Evolutionary conservation across 805 yeast species (phyloP), one percentile per base, ranked within the genome.

Genomic region (Starmerella apicola): DNA sequence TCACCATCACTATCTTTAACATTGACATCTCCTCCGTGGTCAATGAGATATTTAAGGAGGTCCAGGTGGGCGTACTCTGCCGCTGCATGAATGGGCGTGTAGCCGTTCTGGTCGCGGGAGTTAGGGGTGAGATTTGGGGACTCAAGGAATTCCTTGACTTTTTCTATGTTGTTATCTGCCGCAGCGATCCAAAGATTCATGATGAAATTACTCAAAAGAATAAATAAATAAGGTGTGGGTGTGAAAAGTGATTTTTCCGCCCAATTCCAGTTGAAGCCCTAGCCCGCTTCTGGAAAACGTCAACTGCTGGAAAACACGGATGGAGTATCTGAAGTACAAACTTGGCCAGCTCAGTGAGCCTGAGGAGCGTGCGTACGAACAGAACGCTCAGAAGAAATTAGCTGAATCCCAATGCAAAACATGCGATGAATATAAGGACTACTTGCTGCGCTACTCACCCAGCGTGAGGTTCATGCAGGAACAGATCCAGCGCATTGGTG

Each of bases 1-100:
- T 91, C 99, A 2, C 97, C 96, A 49, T 93, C 98, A 18, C 62
- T 62, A 51, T 91, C 99, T 43, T 68, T 75, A 24, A 86, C 64
- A 57, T 91, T 85, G 19, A 85, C 71, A 54, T 91, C 78, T 5
- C 95, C 97, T 7, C 81, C 81, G 16, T 61, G 50, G 16, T 61
- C 57, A 4, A 81, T 58, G 34, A 84, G 64, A 46, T 69, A 71
- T 41, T 62, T 58, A 28, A 91, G 63, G 29, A 91, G 63, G 8
- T 79, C 85, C 2, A 62, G 51, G 56, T 88, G 86, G 7, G 88
- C 88, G 59, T 91, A 91, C 1, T 96, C 80, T 2, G 93, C 94
- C 1, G 98, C 97, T 0, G 99, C 99, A 58, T 91, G 99, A 10
- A 91, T 70, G 5, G 98, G 94, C 0, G 97, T 88, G 60, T 93